A percentile compares a stretch with the other conserved stretches of the same genome.
phyloP scores from a whole-genome alignment of 441 rosid genomes.

The Populus hybrid region DNA sequence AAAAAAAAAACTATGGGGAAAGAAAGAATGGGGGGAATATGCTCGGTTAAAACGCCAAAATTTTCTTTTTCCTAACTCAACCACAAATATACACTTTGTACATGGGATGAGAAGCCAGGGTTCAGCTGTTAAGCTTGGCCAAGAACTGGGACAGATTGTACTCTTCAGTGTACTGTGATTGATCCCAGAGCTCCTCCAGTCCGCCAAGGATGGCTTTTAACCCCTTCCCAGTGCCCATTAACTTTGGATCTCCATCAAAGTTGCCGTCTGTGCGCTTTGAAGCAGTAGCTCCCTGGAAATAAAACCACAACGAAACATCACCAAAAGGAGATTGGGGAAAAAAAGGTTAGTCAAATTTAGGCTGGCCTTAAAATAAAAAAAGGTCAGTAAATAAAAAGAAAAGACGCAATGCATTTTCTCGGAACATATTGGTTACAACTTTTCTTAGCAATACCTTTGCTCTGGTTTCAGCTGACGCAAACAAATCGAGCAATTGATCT shows the following conservation, averaged over 20 bases:
- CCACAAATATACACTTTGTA: slow-evolving; percentile 40
- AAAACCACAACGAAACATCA: not conserved
- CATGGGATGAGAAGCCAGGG: slow-evolving; percentile 20
- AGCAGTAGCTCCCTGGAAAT: slow-evolving; percentile 49
- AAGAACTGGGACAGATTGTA: slow-evolving; percentile 83
- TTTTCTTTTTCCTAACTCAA: slow-evolving; percentile 27
- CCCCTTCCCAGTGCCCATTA: slow-evolving; percentile 87
- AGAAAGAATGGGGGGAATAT: slow-evolving; percentile 15
- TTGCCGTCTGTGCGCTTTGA: slow-evolving; percentile 50
- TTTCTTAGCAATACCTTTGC: slow-evolving; percentile 52
- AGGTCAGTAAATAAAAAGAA: not conserved
- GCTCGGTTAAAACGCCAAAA: slow-evolving; percentile 29
- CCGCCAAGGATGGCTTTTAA: slow-evolving; percentile 90
- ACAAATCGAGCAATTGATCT: slow-evolving; percentile 94
- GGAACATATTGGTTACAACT: not conserved
- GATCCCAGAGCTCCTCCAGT: slow-evolving; percentile 98
- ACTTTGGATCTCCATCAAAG: slow-evolving; percentile 52
- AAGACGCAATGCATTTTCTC: not conserved
- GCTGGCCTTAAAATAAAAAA: not conserved
- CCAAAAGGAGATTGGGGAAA: not conserved
- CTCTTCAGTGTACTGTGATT: slow-evolving; percentile 96
- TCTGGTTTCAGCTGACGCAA: slow-evolving; percentile 75
- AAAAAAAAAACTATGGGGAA: slow-evolving; percentile 18
- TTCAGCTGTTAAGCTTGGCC: slow-evolving; percentile 77
- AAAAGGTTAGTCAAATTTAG: not conserved